Percentiles rank a stretch among this genome's conserved stretches.
phyloP scores from a whole-genome alignment of 2,329 filamentous ascomycete species.

The Ceratocystis smalleyi region DNA sequence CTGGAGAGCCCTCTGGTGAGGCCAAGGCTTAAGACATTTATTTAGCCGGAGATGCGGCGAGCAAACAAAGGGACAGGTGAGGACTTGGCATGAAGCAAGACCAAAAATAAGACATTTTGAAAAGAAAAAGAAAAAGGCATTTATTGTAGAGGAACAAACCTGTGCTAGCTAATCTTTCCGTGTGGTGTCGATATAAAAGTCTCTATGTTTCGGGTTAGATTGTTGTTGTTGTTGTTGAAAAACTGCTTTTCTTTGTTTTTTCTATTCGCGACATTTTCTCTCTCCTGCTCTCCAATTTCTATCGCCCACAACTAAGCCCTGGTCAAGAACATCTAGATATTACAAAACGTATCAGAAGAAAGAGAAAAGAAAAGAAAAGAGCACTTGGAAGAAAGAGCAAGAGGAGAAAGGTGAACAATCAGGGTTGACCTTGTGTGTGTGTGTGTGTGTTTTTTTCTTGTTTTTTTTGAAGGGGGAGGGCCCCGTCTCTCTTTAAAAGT shows the following conservation, averaged over 20 bases:
- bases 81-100: constrained; percentile 13
- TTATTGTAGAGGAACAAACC: not conserved
- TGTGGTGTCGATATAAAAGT: not conserved
- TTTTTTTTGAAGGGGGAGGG: not conserved
- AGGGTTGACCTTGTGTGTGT: not conserved
- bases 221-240: not conserved
- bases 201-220: not conserved
- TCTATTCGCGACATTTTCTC: not conserved
- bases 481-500: not conserved
- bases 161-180: not conserved
- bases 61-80: not conserved
- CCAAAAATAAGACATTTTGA: constrained; percentile 15
- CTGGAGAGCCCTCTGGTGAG: not conserved
- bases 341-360: constrained; percentile 1
- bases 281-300: not conserved
- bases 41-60: not conserved
- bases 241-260: not conserved
- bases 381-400: not conserved
- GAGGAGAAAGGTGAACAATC: not conserved
- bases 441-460: not conserved
- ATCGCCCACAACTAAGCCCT: not conserved
- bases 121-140: not conserved
- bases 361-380: not conserved
- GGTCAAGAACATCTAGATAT: constrained; percentile 1
- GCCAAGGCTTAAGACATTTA: not conserved